These are phyloP conservation scores for Linum trigynum DNA, from an alignment of 345 rosid genomes.

Conservation along the genomic window DNA sequence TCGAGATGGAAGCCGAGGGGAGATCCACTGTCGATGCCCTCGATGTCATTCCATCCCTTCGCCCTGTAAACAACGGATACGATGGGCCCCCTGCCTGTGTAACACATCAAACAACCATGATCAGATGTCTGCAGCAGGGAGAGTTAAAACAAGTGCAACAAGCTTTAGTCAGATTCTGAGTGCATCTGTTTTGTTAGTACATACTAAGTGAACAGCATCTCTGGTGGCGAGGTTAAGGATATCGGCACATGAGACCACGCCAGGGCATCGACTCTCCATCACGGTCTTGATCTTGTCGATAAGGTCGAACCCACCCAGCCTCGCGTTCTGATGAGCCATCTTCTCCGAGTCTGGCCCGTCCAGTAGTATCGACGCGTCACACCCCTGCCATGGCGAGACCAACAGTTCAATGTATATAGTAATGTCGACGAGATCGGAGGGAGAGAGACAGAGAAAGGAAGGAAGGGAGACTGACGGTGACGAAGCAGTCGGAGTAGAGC, in stretches of 20 bases:
- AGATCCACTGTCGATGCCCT: conserved; percentile 14
- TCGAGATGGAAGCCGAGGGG: conserved; percentile 20
- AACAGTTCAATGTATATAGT: no score
- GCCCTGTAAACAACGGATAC: conserved; percentile 19
- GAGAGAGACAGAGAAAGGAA: not conserved
- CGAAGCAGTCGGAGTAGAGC: conserved; percentile 66
- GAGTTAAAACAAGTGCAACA: no score
- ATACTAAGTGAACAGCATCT: conserved; percentile 66
- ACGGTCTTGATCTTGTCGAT: conserved; percentile 69
- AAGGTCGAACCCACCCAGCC: conserved; percentile 49
- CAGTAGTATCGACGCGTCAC: conserved; percentile 70
- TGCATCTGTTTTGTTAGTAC: no score
- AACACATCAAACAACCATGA: no score
- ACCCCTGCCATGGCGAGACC: conserved; percentile 48
- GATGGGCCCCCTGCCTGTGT: conserved; percentile 27
- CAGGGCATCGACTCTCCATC: conserved; percentile 55
- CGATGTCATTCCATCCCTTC: conserved; percentile 19
- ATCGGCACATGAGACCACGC: conserved; percentile 77
- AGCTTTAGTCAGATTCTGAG: no score
- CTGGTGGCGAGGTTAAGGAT: conserved; percentile 79
- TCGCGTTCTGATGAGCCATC: conserved; percentile 49
- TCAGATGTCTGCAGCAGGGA: no score
- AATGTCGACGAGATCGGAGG: no score
- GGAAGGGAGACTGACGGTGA: conserved; percentile 27
- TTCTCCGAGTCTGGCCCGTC: conserved; percentile 60